Conservation (phyloP, 1,284 basidiomycete genomes). For the Mycena citricolor region DNA sequence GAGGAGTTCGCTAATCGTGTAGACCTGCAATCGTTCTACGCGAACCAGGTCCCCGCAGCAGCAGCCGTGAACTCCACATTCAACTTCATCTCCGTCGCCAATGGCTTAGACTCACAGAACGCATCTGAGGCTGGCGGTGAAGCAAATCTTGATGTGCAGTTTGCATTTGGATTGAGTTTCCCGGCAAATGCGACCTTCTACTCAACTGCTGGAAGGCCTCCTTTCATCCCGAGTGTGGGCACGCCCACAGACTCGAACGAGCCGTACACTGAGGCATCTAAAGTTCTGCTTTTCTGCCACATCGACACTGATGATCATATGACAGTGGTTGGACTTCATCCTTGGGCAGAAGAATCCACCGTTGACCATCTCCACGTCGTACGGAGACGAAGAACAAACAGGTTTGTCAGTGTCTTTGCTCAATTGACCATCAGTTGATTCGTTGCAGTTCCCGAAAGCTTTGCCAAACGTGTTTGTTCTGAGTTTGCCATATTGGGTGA, state of each 20-base stretch:
- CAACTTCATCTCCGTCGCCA: constrained; percentile 49
- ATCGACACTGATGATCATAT: not conserved
- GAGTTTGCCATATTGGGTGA: constrained; percentile 63
- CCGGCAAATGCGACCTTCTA: constrained; percentile 52
- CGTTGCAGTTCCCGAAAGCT: constrained; percentile 54
- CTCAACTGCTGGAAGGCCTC: constrained; percentile 58
- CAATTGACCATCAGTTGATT: constrained; percentile 8
- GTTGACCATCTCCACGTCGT: constrained; percentile 60
- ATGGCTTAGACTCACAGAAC: constrained; percentile 65
- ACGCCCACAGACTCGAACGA: constrained; percentile 56
- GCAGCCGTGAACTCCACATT: constrained; percentile 45
- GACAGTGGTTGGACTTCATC: constrained; percentile 60
- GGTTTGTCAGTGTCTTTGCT: constrained; percentile 33
- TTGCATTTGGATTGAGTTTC: constrained; percentile 60
- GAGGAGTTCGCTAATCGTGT: constrained; percentile 54
- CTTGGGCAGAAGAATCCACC: constrained; percentile 44
- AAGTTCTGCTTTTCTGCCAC: not conserved
- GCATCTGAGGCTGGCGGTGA: constrained; percentile 55
- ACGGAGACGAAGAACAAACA: constrained; percentile 71
- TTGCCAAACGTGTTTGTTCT: constrained; percentile 60
- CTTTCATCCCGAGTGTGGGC: constrained; percentile 51
- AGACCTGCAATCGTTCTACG: constrained; percentile 55
- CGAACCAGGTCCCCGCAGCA: constrained; percentile 46
- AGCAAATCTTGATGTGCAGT: constrained; percentile 72
- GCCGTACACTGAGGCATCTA: constrained; percentile 52